phyloP scores from a whole-genome alignment of 2,329 filamentous ascomycete genomes.

The Colletotrichum musicola region DNA sequence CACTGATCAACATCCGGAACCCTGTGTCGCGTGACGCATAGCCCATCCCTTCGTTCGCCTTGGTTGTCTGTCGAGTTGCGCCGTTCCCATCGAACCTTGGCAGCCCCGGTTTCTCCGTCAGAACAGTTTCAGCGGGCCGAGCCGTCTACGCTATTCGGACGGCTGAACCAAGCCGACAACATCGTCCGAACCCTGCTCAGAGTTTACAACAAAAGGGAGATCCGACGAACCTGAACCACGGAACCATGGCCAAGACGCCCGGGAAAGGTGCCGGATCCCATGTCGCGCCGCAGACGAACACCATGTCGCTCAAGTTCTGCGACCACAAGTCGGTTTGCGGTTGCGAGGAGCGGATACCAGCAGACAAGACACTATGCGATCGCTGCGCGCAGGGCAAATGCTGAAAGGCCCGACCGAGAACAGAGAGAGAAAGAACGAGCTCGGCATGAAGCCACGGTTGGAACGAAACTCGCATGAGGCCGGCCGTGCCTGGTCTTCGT shows the following conservation, averaged over 20 bases:
- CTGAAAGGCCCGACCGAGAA: background rate
- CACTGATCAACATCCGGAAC: slow-evolving; percentile 20
- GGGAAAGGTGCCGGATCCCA: slow-evolving; percentile 7
- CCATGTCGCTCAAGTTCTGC: slow-evolving; percentile 41
- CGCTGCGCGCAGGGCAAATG: slow-evolving; percentile 36
- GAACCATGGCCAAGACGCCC: slow-evolving; percentile 22
- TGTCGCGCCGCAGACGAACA: slow-evolving; percentile 15
- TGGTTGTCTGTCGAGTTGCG: background rate
- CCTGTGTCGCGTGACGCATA: slow-evolving; percentile 12
- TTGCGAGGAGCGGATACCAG: slow-evolving; percentile 38
- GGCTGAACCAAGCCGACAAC: slow-evolving; percentile 4
- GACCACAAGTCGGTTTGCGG: slow-evolving; percentile 40
- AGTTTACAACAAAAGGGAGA: slow-evolving; percentile 9
- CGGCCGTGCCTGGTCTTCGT: too few relatives aligned
- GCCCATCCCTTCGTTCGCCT: slow-evolving; percentile 9
- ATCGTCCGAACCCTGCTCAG: slow-evolving; percentile 13
- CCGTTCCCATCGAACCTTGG: slow-evolving; percentile 29
- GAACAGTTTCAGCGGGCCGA: slow-evolving; percentile 35
- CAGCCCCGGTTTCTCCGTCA: slow-evolving; percentile 35
- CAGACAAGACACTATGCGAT: slow-evolving; percentile 39
- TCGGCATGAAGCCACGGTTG: background rate
- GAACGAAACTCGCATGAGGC: background rate
- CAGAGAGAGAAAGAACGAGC: background rate
- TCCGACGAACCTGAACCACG: slow-evolving; percentile 11
- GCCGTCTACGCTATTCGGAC: slow-evolving; percentile 35